Percentiles rank a stretch among this genome's conserved stretches.
phyloP scores from a whole-genome alignment of 2,329 filamentous ascomycete genomes.

The Ceratocystis papillata region DNA sequence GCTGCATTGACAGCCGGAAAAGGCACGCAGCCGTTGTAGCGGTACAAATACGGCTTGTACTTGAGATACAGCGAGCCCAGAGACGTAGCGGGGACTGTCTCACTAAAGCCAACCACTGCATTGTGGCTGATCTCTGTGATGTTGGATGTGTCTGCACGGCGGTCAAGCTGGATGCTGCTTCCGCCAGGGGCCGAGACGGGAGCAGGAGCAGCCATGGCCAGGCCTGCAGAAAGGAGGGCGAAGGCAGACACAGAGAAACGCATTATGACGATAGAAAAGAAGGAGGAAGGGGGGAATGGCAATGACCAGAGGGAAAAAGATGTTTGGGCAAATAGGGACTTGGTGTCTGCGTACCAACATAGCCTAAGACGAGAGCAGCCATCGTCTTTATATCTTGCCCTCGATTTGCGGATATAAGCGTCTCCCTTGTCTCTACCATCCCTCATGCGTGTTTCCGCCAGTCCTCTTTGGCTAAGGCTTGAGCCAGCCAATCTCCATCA shows the following conservation, averaged over 20 bases:
- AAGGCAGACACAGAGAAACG: constrained; percentile 7
- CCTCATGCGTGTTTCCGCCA: neutral
- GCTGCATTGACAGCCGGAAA: constrained; percentile 49
- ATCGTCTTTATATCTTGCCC: neutral
- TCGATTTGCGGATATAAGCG: neutral
- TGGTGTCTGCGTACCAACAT: neutral
- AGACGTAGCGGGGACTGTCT: constrained; percentile 30
- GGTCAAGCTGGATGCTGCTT: constrained; percentile 13
- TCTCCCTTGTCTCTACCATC: neutral
- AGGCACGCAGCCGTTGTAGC: constrained; percentile 50
- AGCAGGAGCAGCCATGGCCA: constrained; percentile 15
- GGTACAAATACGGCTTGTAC: constrained; percentile 32
- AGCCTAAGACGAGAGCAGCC: neutral
- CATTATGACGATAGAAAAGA: constrained; percentile 12
- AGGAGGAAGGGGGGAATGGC: neutral
- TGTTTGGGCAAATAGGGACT: neutral
- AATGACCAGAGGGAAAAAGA: neutral
- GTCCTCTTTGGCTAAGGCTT: neutral
- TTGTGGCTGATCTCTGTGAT: constrained; percentile 28
- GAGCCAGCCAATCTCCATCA: neutral
- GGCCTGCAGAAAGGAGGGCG: constrained; percentile 11
- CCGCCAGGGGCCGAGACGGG: neutral
- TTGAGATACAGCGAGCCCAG: constrained; percentile 30
- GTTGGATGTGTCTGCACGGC: constrained; percentile 22
- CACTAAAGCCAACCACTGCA: constrained; percentile 30